These are phyloP conservation scores for Trichoderma orchidacearum DNA, from an alignment of 495 filamentous ascomycete species.

Conservation along the genomic window DNA sequence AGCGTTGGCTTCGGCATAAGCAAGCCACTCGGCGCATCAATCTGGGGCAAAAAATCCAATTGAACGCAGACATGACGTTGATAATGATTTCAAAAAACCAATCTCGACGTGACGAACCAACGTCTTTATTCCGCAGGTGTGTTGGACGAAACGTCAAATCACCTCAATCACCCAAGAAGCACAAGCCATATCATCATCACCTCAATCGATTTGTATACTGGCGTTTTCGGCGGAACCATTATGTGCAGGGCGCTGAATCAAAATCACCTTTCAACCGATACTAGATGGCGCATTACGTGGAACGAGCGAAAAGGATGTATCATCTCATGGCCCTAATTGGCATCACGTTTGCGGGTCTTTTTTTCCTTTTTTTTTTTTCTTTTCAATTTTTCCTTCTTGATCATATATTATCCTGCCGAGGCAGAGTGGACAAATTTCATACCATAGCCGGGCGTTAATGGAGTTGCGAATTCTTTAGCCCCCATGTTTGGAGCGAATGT, in stretches of 20 bases:
- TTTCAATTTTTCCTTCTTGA: background rate
- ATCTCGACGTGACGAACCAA: background rate
- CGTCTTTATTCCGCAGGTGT: background rate
- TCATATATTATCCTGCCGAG: background rate
- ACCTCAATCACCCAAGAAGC: no score
- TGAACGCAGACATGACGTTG: background rate
- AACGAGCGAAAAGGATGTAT: no score
- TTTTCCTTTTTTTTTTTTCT: background rate
- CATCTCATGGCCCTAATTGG: background rate
- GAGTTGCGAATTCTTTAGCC: background rate
- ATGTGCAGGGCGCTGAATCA: no score
- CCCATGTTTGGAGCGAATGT: background rate
- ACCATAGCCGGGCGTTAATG: background rate
- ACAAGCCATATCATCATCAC: no score
- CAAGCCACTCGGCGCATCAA: conserved; percentile 31
- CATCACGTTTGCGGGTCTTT: background rate
- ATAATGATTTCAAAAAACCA: background rate
- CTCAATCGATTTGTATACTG: no score
- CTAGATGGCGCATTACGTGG: no score
- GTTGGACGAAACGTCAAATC: no score
- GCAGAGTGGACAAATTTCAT: background rate
- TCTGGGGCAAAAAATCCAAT: conserved; percentile 17
- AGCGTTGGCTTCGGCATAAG: conserved; percentile 35
- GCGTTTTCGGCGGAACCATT: no score
- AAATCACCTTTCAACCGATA: no score